phyloP scores from a whole-genome alignment of 371 early-diverging fungal species.

The Mucor lusitanicus region DNA sequence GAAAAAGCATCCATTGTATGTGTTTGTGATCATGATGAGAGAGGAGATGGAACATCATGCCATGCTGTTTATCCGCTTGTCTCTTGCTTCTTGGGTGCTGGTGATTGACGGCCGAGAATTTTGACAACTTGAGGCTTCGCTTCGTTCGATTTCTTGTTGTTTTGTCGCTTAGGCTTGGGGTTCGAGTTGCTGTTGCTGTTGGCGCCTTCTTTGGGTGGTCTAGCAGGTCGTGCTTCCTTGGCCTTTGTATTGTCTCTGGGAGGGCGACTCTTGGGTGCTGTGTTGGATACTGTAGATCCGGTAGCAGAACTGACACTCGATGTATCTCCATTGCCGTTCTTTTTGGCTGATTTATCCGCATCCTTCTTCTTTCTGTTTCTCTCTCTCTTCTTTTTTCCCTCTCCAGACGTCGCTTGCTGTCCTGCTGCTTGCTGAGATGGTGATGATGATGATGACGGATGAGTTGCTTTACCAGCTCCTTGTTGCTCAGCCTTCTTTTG shows the following conservation, averaged over 20 bases:
- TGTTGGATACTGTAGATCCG: neutral
- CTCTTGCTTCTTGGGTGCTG: neutral
- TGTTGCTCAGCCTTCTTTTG: conserved; percentile 4
- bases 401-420: neutral
- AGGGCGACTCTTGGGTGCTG: neutral
- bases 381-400: conserved; percentile 17
- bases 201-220: conserved; percentile 3
- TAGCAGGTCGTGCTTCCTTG: conserved; percentile 4
- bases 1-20: neutral
- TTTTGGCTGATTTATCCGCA: neutral
- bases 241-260: conserved; percentile 1
- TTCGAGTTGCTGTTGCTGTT: neutral
- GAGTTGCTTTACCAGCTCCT: neutral
- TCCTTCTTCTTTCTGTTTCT: conserved; percentile 25
- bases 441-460: neutral
- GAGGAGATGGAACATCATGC: neutral
- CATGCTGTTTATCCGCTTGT: neutral
- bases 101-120: conserved; percentile 34
- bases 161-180: conserved; percentile 18
- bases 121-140: conserved; percentile 27
- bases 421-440: neutral
- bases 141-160: conserved; percentile 3
- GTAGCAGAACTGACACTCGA: neutral
- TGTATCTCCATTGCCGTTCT: neutral
- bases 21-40: neutral